A percentile compares a stretch with the other conserved stretches of the same genome.
Evolutionary conservation across 108 stramenopile genomes (phyloP).

Genomic region (Parmales sp.): DNA sequence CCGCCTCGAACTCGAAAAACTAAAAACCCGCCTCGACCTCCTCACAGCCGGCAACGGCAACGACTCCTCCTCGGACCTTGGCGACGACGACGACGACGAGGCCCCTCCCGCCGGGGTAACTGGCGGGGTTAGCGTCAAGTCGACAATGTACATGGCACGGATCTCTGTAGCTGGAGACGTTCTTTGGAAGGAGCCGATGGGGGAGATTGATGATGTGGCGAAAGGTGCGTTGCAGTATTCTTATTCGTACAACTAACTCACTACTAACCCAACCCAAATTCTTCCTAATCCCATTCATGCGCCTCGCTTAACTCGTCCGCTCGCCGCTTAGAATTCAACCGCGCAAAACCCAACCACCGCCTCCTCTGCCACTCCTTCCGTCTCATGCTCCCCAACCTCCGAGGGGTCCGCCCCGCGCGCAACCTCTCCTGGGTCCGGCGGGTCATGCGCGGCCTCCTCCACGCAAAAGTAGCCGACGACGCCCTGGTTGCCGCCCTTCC

Average conservation of each 20-base stretch:
- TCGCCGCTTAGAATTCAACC: no score
- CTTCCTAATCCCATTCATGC: no score
- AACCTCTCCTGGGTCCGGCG: conserved; percentile 27
- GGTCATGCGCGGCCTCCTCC: conserved; percentile 31
- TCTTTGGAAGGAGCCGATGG: background rate
- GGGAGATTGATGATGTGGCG: background rate
- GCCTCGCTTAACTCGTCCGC: no score
- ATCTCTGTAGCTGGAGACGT: background rate
- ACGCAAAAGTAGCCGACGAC: conserved; percentile 24
- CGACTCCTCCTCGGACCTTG: background rate
- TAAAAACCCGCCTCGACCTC: background rate
- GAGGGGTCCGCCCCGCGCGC: conserved; percentile 23
- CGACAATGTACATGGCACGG: conserved; percentile 1
- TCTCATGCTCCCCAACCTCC: conserved; percentile 36
- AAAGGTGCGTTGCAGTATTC: no score
- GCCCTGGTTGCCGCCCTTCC: background rate
- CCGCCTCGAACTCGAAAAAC: background rate
- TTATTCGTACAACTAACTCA: no score
- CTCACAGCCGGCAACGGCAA: background rate
- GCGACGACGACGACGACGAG: conserved; percentile 8
- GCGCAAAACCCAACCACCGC: conserved; percentile 12
- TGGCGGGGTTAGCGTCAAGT: background rate
- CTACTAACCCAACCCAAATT: no score
- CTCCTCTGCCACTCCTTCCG: conserved; percentile 37
- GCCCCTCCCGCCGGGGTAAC: background rate